Percentiles rank a stretch among this genome's conserved stretches.
phyloP scores from a whole-genome alignment of 2,329 filamentous ascomycete genomes.

The Phaeosphaeria sp. region DNA sequence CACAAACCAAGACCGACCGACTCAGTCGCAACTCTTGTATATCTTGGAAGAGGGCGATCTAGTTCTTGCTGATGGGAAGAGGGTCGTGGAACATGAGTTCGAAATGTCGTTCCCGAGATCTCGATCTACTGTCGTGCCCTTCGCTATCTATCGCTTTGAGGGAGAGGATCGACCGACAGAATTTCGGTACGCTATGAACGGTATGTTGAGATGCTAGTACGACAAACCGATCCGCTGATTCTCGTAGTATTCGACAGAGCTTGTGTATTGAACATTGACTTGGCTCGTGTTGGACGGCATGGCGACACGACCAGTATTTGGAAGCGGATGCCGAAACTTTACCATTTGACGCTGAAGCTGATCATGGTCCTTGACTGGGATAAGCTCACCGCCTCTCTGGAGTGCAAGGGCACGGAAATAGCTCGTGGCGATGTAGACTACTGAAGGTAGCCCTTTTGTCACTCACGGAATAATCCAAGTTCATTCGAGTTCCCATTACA shows the following conservation, averaged over 20 bases:
- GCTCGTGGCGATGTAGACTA: conserved; percentile 6
- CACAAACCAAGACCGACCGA: conserved; percentile 3
- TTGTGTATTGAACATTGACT: conserved; percentile 9
- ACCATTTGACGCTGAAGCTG: conserved; percentile 10
- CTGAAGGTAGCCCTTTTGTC: not conserved
- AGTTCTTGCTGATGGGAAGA: conserved; percentile 11
- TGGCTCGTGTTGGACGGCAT: conserved; percentile 5
- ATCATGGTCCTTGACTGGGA: conserved; percentile 11
- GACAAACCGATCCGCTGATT: not conserved
- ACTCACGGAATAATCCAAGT: not conserved
- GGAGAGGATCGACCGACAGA: conserved; percentile 15
- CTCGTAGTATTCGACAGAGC: conserved; percentile 12
- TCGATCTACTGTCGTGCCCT: not conserved
- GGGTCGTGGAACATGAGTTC: conserved; percentile 10
- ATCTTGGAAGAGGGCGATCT: conserved; percentile 27
- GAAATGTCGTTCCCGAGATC: conserved; percentile 10
- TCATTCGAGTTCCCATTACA: too few relatives aligned
- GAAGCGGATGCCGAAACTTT: conserved; percentile 2
- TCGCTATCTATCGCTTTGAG: conserved; percentile 18
- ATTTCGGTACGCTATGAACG: conserved; percentile 1
- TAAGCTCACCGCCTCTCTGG: conserved; percentile 10
- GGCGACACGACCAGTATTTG: not conserved
- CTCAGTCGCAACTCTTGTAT: conserved; percentile 20
- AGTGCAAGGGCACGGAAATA: conserved; percentile 11
- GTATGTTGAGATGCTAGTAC: not conserved